Percentiles rank a stretch among this genome's conserved stretches.
Conservation (phyloP, 768 basidiomycete species). For the Lactarius indigo region DNA sequence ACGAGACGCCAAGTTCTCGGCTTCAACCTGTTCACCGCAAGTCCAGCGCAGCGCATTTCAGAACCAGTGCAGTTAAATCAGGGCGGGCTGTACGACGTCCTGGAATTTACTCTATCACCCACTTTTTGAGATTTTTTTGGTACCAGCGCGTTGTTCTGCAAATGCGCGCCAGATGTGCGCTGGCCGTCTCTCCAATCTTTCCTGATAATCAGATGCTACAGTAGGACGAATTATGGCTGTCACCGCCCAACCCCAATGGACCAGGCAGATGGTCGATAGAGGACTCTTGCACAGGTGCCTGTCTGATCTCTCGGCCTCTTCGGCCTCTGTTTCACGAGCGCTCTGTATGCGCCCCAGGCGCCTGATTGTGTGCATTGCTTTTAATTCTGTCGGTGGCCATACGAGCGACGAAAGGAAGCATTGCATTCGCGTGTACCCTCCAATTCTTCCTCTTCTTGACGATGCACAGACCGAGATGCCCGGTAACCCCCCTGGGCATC, state of each 20-base stretch:
- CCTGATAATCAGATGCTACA: not conserved
- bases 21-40: too few relatives aligned
- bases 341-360: not conserved
- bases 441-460: not conserved
- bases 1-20: not conserved
- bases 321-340: not conserved
- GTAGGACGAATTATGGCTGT: not conserved
- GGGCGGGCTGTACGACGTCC: not conserved
- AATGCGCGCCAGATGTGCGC: not conserved
- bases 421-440: not conserved
- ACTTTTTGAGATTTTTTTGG: not conserved
- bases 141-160: not conserved
- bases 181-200: not conserved
- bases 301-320: not conserved
- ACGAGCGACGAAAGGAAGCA: not conserved
- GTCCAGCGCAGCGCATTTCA: too few relatives aligned
- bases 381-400: not conserved
- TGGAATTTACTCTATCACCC: too few relatives aligned
- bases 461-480: not conserved
- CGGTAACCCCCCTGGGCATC: not conserved
- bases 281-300: not conserved
- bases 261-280: not conserved
- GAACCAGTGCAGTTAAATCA: too few relatives aligned
- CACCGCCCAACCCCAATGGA: not conserved
- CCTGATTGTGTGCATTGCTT: not conserved